These are phyloP conservation scores for Cyclostephanos invisitatus DNA, from an alignment of 108 stramenopile species.

Conservation along the genomic window DNA sequence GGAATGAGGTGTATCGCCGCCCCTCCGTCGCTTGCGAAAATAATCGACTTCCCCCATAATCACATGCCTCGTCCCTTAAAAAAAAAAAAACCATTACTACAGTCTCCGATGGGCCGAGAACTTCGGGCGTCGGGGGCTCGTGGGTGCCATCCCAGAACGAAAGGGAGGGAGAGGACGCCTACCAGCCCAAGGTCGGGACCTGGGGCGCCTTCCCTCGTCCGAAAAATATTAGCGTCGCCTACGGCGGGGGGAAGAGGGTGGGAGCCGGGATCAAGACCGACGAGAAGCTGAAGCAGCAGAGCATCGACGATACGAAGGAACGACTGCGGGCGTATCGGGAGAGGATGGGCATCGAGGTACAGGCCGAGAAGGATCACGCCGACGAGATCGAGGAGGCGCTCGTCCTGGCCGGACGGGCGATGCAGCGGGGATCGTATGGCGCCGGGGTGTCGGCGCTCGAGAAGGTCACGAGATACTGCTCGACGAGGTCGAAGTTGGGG, in stretches of 20 bases:
- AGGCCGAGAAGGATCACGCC: conserved; percentile 76
- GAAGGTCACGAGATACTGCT: conserved; percentile 85
- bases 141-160: conserved; percentile 41
- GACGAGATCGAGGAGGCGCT: conserved; percentile 78
- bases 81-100: no score
- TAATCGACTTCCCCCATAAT: no score
- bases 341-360: conserved; percentile 80
- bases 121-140: conserved; percentile 77
- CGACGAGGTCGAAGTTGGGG: conserved; percentile 74
- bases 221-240: conserved; percentile 88
- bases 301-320: conserved; percentile 51
- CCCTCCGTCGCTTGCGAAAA: no score
- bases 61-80: no score
- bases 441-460: conserved; percentile 81
- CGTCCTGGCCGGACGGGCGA: conserved; percentile 52
- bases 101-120: conserved; percentile 19
- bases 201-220: conserved; percentile 96
- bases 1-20: no score
- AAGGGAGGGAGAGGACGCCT: conserved; percentile 42
- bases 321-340: conserved; percentile 63
- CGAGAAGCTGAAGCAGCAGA: conserved; percentile 22
- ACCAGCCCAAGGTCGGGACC: conserved; percentile 73
- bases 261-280: conserved; percentile 69
- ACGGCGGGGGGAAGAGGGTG: conserved; percentile 87
- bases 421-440: conserved; percentile 80